Percentiles rank a stretch among this genome's conserved stretches.
Evolutionary conservation across 176 grass and related monocot species (phyloP).

Genomic region (Lolium rigidum): DNA sequence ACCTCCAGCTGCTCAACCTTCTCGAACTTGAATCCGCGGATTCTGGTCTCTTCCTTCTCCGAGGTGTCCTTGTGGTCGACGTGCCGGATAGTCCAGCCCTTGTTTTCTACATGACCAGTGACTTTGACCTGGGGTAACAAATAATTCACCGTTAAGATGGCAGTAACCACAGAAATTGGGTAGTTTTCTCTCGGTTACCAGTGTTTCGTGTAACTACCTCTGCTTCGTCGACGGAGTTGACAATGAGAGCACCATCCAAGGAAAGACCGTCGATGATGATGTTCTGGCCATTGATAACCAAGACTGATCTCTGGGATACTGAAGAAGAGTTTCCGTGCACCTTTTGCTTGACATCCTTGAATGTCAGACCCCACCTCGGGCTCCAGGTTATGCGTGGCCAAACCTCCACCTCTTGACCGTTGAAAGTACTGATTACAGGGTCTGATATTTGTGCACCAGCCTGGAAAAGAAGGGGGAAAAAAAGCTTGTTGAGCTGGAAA

Average conservation of each 20-base stretch:
- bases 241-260: conserved; percentile 82
- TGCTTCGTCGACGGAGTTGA: conserved; percentile 67
- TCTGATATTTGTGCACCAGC: conserved; percentile 72
- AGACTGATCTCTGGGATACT: conserved; percentile 65
- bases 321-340: conserved; percentile 55
- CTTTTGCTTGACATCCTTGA: conserved; percentile 72
- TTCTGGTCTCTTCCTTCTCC: conserved; percentile 73
- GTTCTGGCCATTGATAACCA: conserved; percentile 69
- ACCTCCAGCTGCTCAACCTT: conserved; percentile 78
- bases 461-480: conserved; percentile 44
- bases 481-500: conserved; percentile 28
- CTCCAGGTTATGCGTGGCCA: conserved; percentile 91
- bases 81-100: conserved; percentile 65
- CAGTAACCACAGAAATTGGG: neutral
- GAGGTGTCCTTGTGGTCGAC: conserved; percentile 76
- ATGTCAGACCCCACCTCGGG: conserved; percentile 78
- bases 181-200: neutral
- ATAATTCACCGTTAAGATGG: neutral
- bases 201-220: conserved; percentile 57
- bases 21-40: conserved; percentile 82
- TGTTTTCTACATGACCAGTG: conserved; percentile 58
- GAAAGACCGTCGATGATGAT: conserved; percentile 58
- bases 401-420: conserved; percentile 93
- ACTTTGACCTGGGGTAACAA: conserved; percentile 62
- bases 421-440: conserved; percentile 69